A percentile compares a stretch with the other conserved stretches of the same genome.
These are phyloP conservation scores for Puccinia polysora DNA, from an alignment of 1,284 basidiomycete species.

Conservation along the genomic window DNA sequence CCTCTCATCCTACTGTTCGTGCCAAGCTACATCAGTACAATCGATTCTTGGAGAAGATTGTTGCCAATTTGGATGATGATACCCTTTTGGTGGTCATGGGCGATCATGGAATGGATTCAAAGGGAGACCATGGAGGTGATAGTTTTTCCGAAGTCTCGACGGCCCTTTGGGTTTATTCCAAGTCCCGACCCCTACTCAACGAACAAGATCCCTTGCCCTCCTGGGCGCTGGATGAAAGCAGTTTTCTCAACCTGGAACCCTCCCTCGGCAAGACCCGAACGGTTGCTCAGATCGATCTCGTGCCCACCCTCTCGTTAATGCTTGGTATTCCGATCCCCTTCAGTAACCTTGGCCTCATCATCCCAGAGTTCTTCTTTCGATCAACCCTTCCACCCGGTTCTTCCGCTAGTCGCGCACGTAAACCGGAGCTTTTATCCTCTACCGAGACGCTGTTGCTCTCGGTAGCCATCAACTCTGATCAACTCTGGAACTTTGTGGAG, in stretches of 20 bases:
- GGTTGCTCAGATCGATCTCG: constrained; percentile 88
- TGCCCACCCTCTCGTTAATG: constrained; percentile 82
- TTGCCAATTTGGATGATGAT: constrained; percentile 65
- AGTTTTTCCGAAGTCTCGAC: constrained; percentile 77
- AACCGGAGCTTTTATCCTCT: constrained; percentile 42
- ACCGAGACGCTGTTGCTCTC: constrained; percentile 60
- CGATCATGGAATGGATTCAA: constrained; percentile 94
- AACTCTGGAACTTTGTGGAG: constrained; percentile 72
- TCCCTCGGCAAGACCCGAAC: constrained; percentile 55
- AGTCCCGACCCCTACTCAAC: constrained; percentile 50
- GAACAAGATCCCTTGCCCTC: constrained; percentile 8
- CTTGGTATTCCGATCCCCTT: constrained; percentile 90
- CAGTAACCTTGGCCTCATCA: constrained; percentile 84
- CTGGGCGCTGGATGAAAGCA: constrained; percentile 44
- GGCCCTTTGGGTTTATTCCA: constrained; percentile 87
- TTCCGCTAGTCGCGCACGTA: constrained; percentile 14
- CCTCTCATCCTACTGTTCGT: constrained; percentile 79
- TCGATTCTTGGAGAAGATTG: constrained; percentile 66
- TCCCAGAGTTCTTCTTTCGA: constrained; percentile 77
- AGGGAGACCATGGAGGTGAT: constrained; percentile 95
- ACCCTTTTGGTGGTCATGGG: constrained; percentile 87
- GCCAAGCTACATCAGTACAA: constrained; percentile 83
- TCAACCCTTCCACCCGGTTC: constrained; percentile 42
- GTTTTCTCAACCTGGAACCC: constrained; percentile 8
- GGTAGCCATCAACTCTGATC: constrained; percentile 67